Evolutionary conservation across 2,329 filamentous ascomycete species (phyloP).

Genomic region (Cordyceps farinosa): DNA sequence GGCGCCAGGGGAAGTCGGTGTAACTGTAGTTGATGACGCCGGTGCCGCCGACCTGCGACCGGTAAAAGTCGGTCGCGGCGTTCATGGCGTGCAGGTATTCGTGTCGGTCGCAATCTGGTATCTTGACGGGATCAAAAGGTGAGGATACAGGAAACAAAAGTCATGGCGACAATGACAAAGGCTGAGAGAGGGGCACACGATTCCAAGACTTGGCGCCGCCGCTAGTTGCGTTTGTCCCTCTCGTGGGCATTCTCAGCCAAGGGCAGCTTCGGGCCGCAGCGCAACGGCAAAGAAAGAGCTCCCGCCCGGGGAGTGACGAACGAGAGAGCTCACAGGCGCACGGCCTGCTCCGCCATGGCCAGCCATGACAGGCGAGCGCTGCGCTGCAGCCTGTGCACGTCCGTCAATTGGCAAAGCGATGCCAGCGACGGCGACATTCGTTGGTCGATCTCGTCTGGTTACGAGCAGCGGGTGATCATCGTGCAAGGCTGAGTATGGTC

Average conservation of each 20-base stretch:
- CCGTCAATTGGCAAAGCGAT: not conserved
- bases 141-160: not conserved
- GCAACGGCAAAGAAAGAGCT: not conserved
- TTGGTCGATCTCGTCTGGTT: not conserved
- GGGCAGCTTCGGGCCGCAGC: not conserved
- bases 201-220: slow-evolving; percentile 1
- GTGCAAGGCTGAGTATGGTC: slow-evolving; percentile 15
- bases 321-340: not conserved
- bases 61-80: slow-evolving; percentile 48
- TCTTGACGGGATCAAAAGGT: not conserved
- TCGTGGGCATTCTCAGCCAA: too few species aligned
- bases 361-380: not conserved
- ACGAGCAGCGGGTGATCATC: slow-evolving; percentile 10
- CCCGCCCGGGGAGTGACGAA: not conserved
- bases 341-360: not conserved
- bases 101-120: not conserved
- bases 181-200: not conserved
- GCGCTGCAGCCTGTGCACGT: not conserved
- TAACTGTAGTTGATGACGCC: slow-evolving; percentile 60
- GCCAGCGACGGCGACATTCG: not conserved
- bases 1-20: slow-evolving; percentile 51
- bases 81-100: slow-evolving; percentile 25
- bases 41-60: slow-evolving; percentile 55
- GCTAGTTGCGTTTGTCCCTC: not conserved
- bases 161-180: not conserved